Conservation (phyloP, 2,329 filamentous ascomycete genomes). For the Cytospora mali region DNA sequence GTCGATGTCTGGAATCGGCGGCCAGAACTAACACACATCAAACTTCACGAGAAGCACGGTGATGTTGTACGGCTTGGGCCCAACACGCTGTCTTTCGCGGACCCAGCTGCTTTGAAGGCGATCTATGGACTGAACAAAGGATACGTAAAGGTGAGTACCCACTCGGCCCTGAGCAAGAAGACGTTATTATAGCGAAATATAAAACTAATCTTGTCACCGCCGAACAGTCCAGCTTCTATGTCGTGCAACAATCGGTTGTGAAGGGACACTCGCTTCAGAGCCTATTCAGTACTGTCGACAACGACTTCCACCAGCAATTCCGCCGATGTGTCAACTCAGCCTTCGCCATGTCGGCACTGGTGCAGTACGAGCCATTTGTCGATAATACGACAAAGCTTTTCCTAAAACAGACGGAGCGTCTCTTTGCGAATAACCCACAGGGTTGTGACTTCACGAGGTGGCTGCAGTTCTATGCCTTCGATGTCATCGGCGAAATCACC, state of each 20-base stretch:
- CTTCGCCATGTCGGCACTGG: slow-evolving; percentile 75
- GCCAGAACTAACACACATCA: slow-evolving; percentile 68
- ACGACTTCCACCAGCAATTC: slow-evolving; percentile 74
- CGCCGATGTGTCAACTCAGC: slow-evolving; percentile 74
- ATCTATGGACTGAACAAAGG: slow-evolving; percentile 79
- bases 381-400: slow-evolving; percentile 75
- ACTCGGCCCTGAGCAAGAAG: no score
- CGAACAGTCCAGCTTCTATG: slow-evolving; percentile 74
- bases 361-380: slow-evolving; percentile 80
- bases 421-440: slow-evolving; percentile 50
- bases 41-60: slow-evolving; percentile 48
- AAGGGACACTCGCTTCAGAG: slow-evolving; percentile 70
- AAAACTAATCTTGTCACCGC: background rate
- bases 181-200: slow-evolving; percentile 62
- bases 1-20: slow-evolving; percentile 66
- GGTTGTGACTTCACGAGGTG: slow-evolving; percentile 69
- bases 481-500: slow-evolving; percentile 77
- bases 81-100: slow-evolving; percentile 42
- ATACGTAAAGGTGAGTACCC: slow-evolving; percentile 68
- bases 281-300: slow-evolving; percentile 76
- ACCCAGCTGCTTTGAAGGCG: slow-evolving; percentile 25
- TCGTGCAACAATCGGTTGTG: slow-evolving; percentile 73
- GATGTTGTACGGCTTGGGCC: slow-evolving; percentile 43
- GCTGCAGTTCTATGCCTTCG: slow-evolving; percentile 82
- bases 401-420: slow-evolving; percentile 60